Conservation (phyloP, 345 rosid species). For the Populus euphratica region DNA sequence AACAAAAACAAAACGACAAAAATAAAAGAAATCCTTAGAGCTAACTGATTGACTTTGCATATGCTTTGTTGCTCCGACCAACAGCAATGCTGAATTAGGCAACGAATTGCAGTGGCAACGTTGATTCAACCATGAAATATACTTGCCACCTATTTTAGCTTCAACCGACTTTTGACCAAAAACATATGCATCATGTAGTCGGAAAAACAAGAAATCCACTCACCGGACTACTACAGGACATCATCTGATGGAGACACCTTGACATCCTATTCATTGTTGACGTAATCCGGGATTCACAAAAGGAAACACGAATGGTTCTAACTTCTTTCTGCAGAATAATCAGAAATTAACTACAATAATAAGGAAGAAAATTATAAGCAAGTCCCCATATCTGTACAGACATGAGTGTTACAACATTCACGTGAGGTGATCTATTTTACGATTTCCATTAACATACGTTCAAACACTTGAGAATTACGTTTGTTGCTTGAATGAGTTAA, state of each 20-base stretch:
- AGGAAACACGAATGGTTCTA: neutral
- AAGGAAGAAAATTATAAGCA: neutral
- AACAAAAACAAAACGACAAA: neutral
- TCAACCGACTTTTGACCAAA: neutral
- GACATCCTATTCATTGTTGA: neutral
- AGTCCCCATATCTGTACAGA: neutral
- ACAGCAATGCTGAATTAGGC: neutral
- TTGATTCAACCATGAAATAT: neutral
- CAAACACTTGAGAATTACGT: neutral
- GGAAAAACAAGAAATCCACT: neutral
- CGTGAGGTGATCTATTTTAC: neutral
- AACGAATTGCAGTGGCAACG: neutral
- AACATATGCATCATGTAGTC: no score
- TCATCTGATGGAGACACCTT: neutral
- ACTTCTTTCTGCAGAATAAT: neutral
- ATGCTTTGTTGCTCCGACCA: neutral
- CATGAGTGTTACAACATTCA: neutral
- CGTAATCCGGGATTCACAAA: neutral
- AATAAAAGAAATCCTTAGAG: neutral
- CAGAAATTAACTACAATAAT: slow-evolving; percentile 1
- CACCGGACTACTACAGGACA: neutral
- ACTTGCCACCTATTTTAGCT: neutral
- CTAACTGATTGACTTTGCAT: neutral
- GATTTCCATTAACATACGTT: neutral
- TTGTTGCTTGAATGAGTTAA: neutral